Base-by-base conservation (phyloP, 805 yeast genomes). In the Kluyveromyces dobzhanskii region DNA sequence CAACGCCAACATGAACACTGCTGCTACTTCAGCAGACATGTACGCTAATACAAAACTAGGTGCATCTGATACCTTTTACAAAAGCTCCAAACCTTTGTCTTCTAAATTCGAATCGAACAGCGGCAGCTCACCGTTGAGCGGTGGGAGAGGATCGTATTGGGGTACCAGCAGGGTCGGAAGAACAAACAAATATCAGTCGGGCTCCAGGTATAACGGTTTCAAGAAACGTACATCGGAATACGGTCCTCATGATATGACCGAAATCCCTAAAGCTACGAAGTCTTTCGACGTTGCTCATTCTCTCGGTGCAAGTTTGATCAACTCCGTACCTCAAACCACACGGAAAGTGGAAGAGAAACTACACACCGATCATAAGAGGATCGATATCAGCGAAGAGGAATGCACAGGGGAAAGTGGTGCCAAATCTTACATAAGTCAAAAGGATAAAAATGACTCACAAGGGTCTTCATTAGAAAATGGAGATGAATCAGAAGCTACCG, bases 291-390 rank as follows among this genome's bases (percentile, higher is more conserved):
- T 9, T 7, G 9, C 21, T 7, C 48, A 46, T 39, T 51, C 57
- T 6, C 32, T 52, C 12, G 55, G 56, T 1, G 48, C 60, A 6
- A 55, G 60, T 39, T 37, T 56, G 31, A 55, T 56, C n/a, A 52
- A 50, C 38, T 56, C 61, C 7, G 59, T 54, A 5, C 45, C 53
- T 17, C 54, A 47, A 27, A 51, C 53, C 4, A 49, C 54, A 11
- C 49, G 51, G 29, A 46, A 49, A 35, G 42, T 40, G 6, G 54
- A 54, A 33, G 39, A 43, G 11, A 40, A 42, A 24, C 46, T 38
- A 10, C 40, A 45, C 12, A 16, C 28, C 3, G 51, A 42, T 14
- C 50, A 49, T 32, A 45, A 44, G 30, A 41, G 46, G 21, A 38
- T 44, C 18, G 37, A 40, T 24, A 12, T 40, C 13, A 18, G 29